Evolutionary conservation across 163 green algal species (phyloP), one percentile per base, ranked within the genome.

Genomic region (Chlorella variabilis): DNA sequence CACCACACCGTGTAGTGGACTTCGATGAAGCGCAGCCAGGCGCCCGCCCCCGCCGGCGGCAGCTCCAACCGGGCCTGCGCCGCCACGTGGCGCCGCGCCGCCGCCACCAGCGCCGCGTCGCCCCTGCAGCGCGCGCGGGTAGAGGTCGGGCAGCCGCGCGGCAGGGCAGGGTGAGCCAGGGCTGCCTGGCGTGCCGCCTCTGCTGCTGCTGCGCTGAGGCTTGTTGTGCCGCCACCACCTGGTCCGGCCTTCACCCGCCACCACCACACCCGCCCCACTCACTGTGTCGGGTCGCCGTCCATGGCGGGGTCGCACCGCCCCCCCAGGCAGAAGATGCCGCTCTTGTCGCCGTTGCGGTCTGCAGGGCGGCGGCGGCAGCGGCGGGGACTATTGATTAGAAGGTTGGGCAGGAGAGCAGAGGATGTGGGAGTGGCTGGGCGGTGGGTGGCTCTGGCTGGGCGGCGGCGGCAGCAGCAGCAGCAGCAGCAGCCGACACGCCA

Each of bases 1-100:
- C n/a, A n/a, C n/a, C n/a, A n/a, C 61, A 81, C 75, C 45, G 77
- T 70, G 83, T 93, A 95, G 83, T 91, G 86, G n/a, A 94, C 54
- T 49, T 94, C 90, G 29, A 85, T 39, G 49, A 95, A 87, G 66
- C 89, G 89, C 42, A 89, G 77, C 90, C 90, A 94, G 31, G 23
- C 75, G 85, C 85, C 91, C 23, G 59, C 58, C 0, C 33, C 29
- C 6, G 59, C 75, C 0, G 29, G 45, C 7, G 61, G 78, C 42
- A 95, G 84, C 76, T 94, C 90, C 58, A 95, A 69, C 63, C 74
- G 67, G n/a, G 86, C 70, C 75, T 93, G 89, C 1, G 87, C 78
- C 59, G 85, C 81, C 4, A 88, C 87, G 81, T 94, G 86, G n/a
- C 91, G 89, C n/a, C 88, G 73, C 27, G 68, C 84, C 11, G 90